Evolutionary conservation across 139 green algal genomes (phyloP).

Genomic region (Tetraselmis chui): DNA sequence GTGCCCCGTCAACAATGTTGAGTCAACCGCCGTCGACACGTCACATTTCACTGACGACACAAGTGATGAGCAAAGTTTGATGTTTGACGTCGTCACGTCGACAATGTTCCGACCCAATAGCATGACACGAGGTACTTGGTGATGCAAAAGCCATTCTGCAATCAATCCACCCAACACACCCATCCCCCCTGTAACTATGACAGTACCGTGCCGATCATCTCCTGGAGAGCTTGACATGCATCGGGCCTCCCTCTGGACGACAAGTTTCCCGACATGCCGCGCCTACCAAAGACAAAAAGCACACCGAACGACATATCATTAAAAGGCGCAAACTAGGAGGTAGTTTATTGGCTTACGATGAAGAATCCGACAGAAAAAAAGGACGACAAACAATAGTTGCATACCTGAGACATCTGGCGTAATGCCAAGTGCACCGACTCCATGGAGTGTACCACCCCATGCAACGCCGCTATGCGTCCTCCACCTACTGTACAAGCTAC

Average conservation of each 20-base stretch:
- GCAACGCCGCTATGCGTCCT: not conserved
- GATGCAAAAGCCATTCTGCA: constrained; percentile 43
- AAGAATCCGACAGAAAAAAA: too few species aligned
- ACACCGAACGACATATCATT: too few species aligned
- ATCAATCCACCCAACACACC: constrained; percentile 59
- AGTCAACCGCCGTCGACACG: not conserved
- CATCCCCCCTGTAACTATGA: constrained; percentile 57
- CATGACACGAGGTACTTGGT: not conserved
- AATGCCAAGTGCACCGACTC: not conserved
- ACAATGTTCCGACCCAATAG: not conserved
- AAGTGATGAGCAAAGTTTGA: too few species aligned
- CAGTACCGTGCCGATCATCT: not conserved
- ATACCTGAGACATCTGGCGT: not conserved
- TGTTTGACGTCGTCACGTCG: not conserved
- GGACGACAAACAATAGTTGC: not conserved
- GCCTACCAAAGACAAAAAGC: too few species aligned
- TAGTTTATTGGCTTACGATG: too few species aligned
- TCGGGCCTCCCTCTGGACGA: too few species aligned
- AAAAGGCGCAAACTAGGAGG: too few species aligned
- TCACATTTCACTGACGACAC: not conserved
- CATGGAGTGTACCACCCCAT: not conserved
- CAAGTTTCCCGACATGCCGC: not conserved
- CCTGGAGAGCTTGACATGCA: not conserved
- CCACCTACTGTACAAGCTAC: not conserved
- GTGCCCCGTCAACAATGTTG: too few species aligned